Percentiles rank a stretch among this genome's conserved stretches.
These are phyloP conservation scores for Collybiopsis luxurians DNA, from an alignment of 768 basidiomycete genomes.

Conservation along the genomic window DNA sequence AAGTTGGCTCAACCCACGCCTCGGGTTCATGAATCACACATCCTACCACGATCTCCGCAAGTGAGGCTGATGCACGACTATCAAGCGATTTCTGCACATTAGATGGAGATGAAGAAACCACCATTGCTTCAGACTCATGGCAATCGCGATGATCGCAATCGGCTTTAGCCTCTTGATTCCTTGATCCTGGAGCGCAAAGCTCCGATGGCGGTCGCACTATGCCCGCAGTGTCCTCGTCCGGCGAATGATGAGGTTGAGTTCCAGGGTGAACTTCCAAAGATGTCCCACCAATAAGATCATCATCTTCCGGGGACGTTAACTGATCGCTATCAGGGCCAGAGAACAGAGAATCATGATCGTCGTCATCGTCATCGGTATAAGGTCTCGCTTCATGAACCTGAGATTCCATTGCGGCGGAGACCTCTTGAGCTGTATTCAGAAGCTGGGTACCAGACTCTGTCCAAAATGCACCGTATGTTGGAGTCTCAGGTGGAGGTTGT, in stretches of 20 bases:
- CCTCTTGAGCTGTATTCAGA: not conserved
- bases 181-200: not conserved
- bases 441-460: not conserved
- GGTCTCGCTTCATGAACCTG: not conserved
- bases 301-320: not conserved
- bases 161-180: not conserved
- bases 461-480: not conserved
- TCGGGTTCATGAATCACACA: not conserved
- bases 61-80: not conserved
- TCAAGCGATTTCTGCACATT: not conserved
- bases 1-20: constrained; percentile 1
- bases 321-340: not conserved
- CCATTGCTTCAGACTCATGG: not conserved
- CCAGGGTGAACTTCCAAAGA: not conserved
- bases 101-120: not conserved
- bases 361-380: not conserved
- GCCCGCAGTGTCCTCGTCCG: not conserved
- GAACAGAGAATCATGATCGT: constrained; percentile 5
- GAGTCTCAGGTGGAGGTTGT: not conserved
- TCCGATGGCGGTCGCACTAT: not conserved
- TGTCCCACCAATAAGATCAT: not conserved
- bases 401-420: not conserved
- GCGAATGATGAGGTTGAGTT: not conserved
- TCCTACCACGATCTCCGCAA: not conserved
- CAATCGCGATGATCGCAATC: not conserved